Conservation (phyloP, 345 rosid genomes). For the Cardamine resedifolia region DNA sequence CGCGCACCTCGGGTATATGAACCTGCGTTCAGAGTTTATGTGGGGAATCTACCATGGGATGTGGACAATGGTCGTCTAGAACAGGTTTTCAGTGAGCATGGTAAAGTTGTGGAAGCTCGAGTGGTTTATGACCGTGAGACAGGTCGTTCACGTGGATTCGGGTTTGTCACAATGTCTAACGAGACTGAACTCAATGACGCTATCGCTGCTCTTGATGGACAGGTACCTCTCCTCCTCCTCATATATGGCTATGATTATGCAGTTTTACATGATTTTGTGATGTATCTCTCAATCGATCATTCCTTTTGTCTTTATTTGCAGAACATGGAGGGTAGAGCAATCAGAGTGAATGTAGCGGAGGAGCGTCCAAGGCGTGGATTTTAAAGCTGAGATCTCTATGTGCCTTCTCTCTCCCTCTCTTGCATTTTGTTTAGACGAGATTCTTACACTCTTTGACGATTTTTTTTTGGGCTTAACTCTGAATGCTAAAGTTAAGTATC, state of each 20-base stretch:
- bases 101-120: conserved; percentile 78
- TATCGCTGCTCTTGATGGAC: conserved; percentile 89
- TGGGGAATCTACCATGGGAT: conserved; percentile 87
- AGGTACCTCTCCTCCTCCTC: conserved; percentile 47
- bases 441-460: conserved; percentile 33
- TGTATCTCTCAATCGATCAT: background rate
- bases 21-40: conserved; percentile 59
- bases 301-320: conserved; percentile 38
- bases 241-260: background rate
- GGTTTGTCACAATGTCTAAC: conserved; percentile 79
- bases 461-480: conserved; percentile 30
- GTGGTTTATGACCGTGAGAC: conserved; percentile 83
- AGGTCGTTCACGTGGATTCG: conserved; percentile 96
- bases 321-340: conserved; percentile 86
- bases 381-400: conserved; percentile 35
- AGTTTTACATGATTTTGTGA: background rate
- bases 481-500: conserved; percentile 27
- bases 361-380: conserved; percentile 73
- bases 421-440: conserved; percentile 36
- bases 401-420: conserved; percentile 1
- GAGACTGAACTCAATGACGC: conserved; percentile 84
- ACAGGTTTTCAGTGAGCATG: conserved; percentile 84
- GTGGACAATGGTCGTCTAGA: conserved; percentile 73
- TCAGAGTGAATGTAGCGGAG: conserved; percentile 86
- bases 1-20: conserved; percentile 61